Evolutionary conservation across 2,329 filamentous ascomycete genomes (phyloP).

Genomic region (Trichoderma arundinaceum): DNA sequence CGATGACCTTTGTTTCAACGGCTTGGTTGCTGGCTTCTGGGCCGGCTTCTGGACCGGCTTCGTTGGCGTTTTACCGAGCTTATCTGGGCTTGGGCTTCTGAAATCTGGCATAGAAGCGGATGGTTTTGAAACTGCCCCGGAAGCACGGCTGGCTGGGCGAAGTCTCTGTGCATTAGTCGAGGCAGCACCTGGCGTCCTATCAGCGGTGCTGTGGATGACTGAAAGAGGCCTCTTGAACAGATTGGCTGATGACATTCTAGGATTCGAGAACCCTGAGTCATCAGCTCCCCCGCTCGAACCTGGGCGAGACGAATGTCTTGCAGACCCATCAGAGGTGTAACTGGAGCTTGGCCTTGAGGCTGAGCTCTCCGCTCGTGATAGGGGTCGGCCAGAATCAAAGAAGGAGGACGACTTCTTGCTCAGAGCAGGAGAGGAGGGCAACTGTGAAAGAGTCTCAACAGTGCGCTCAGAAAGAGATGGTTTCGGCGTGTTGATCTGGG

Average conservation of each 20-base stretch:
- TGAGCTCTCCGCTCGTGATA: slow-evolving; percentile 53
- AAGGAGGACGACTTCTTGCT: slow-evolving; percentile 73
- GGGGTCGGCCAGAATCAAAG: slow-evolving; percentile 68
- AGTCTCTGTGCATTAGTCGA: slow-evolving; percentile 38
- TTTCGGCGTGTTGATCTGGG: slow-evolving; percentile 41
- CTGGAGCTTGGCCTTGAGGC: slow-evolving; percentile 61
- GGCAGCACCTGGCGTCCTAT: slow-evolving; percentile 37
- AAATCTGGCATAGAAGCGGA: slow-evolving; percentile 39
- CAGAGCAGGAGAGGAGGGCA: slow-evolving; percentile 78
- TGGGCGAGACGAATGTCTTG: slow-evolving; percentile 57
- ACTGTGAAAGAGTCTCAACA: slow-evolving; percentile 78
- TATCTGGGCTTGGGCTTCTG: slow-evolving; percentile 50
- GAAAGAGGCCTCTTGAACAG: slow-evolving; percentile 52
- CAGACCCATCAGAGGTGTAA: slow-evolving; percentile 66
- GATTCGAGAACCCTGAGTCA: slow-evolving; percentile 46
- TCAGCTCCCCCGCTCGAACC: slow-evolving; percentile 59
- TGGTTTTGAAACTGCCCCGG: slow-evolving; percentile 37
- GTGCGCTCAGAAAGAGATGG: slow-evolving; percentile 81
- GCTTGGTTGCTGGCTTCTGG: slow-evolving; percentile 54
- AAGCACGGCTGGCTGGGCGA: slow-evolving; percentile 37
- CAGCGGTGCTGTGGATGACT: slow-evolving; percentile 53
- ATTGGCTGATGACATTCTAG: slow-evolving; percentile 52
- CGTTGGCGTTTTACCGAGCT: slow-evolving; percentile 41
- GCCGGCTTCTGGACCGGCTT: slow-evolving; percentile 53
- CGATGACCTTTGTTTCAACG: slow-evolving; percentile 59